phyloP scores from a whole-genome alignment of 306 rosid genomes.

The Vicia faba region DNA sequence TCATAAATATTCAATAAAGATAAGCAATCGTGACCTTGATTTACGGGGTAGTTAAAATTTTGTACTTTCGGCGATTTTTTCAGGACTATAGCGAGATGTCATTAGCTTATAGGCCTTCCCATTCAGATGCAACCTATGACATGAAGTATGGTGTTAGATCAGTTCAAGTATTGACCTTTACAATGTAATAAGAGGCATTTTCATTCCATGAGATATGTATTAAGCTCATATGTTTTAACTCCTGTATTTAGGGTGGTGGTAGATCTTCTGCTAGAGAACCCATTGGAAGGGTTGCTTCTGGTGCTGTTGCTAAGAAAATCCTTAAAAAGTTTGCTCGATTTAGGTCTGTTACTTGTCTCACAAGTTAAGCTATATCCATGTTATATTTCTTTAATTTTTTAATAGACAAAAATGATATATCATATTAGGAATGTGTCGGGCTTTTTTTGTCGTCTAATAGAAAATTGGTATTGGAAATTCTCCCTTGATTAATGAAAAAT shows the following conservation, averaged over 20 bases:
- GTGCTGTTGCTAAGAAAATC: conserved; percentile 94
- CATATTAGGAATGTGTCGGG: background rate
- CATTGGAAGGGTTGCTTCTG: conserved; percentile 98
- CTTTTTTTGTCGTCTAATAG: conserved; percentile 2
- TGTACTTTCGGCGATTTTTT: conserved; percentile 25
- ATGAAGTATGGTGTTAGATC: conserved; percentile 93
- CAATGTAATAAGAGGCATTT: conserved; percentile 12
- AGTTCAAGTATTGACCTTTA: conserved; percentile 73
- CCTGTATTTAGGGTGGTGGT: conserved; percentile 80
- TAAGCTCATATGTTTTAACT: conserved; percentile 21
- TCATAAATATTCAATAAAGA: conserved; percentile 14
- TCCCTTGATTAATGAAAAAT: background rate
- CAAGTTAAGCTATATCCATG: conserved; percentile 13
- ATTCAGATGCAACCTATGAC: conserved; percentile 98
- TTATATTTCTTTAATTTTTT: background rate
- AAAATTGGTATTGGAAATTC: conserved; percentile 1
- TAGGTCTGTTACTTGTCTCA: conserved; percentile 56
- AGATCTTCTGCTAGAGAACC: conserved; percentile 99
- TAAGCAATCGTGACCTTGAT: conserved; percentile 18
- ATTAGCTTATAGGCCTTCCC: conserved; percentile 88
- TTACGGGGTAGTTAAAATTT: conserved; percentile 16
- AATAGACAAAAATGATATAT: conserved; percentile 3
- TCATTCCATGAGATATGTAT: conserved; percentile 26
- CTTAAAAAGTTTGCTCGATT: conserved; percentile 71
- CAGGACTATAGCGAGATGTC: conserved; percentile 98